Base-by-base conservation (phyloP, 371 early-diverging fungal species). In the Mucor velutinosus region DNA sequence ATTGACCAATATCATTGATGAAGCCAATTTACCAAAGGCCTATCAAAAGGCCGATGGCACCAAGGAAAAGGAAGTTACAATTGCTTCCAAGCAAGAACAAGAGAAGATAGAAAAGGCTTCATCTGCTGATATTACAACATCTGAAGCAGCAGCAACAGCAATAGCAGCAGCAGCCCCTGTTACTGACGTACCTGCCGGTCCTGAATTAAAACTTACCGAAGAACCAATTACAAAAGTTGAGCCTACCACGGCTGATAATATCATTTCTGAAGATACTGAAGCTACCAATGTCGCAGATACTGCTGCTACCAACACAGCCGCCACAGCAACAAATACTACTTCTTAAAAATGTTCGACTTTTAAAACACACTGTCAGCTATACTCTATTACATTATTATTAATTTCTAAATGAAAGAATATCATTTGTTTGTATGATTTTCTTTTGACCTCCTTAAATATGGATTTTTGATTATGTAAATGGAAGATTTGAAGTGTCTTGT, bases 1-100 rank as follows among this genome's bases (percentile, higher is more conserved):
- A 15, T 66, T 70, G 32, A 66, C 56, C 27, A 66, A 70, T 15
- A 33, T 25, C 6, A 66, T 70, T 32, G 58, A 33, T 39, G 57
- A 70, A 39, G 51, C 58, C 6, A 58, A 65, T 25, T 51, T 70
- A 25, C 62, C 71, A 23, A 21, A 39, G 17, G 62, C 41, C 30
- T 70, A 70, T 33, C 71, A 63, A 47, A 25, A 57, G 21, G 15
- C 47, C 11, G 21, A 41, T 41, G 10, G 1, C 47, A 19, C 27
- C 25, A 27, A 32, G 30, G 57, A 33, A 57, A 57, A 57, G 19
- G 57, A 15, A 57, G 11, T 33, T 33, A 7, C 33, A 32, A 29
- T 27, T 55, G 55, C 15, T 55, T 55, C 55, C 47, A 19, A 47
- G 47, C 47, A 47, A 47, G 47, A 19, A 23, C 14, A 53, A 27